phyloP scores from a whole-genome alignment of 2,329 filamentous ascomycete genomes.

The Fusarium veterinarium region DNA sequence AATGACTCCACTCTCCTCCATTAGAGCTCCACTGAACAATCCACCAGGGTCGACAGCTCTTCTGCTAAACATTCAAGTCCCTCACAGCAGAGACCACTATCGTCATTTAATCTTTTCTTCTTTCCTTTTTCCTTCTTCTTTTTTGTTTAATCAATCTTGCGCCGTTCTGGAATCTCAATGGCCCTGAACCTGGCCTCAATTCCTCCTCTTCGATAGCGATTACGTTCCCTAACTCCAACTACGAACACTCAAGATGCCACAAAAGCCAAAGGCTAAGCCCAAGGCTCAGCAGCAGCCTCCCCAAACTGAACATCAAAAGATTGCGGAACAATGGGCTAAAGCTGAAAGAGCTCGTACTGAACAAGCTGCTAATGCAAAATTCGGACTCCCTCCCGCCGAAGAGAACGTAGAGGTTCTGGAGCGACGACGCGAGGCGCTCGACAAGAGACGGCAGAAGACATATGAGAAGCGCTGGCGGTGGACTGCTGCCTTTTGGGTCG shows the following conservation, averaged over 20 bases:
- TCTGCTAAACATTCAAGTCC: constrained; percentile 26
- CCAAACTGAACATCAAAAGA: constrained; percentile 61
- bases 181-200: constrained; percentile 31
- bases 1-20: constrained; percentile 22
- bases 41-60: constrained; percentile 29
- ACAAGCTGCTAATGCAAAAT: constrained; percentile 49
- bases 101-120: constrained; percentile 7
- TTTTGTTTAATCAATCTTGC: constrained; percentile 20
- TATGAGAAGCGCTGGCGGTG: constrained; percentile 67
- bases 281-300: constrained; percentile 40
- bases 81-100: constrained; percentile 36
- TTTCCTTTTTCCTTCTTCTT: constrained; percentile 1
- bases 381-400: constrained; percentile 48
- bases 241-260: constrained; percentile 47
- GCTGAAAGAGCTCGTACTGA: constrained; percentile 63
- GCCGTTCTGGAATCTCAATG: constrained; percentile 43
- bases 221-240: constrained; percentile 18
- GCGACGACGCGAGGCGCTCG: constrained; percentile 59
- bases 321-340: constrained; percentile 64
- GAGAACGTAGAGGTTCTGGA: constrained; percentile 55
- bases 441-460: constrained; percentile 58
- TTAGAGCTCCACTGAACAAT: constrained; percentile 42
- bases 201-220: constrained; percentile 26
- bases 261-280: constrained; percentile 41
- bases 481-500: constrained; percentile 75